These are phyloP conservation scores for Boehmeria nivea DNA, from an alignment of 306 rosid species.

Conservation along the genomic window DNA sequence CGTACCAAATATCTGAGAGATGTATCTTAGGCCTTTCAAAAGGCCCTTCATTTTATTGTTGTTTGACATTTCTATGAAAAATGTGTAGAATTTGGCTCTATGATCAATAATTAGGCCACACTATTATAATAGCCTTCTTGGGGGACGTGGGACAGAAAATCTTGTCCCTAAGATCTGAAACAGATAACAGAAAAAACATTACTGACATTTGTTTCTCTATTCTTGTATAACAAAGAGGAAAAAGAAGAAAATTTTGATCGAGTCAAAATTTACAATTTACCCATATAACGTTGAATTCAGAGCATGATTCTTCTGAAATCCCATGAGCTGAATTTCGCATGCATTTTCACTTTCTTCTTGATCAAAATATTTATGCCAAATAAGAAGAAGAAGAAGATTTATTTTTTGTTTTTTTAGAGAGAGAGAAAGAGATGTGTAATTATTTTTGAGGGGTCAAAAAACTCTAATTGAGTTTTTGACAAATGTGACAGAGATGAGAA, in stretches of 20 bases:
- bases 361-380: too few species aligned
- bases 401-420: too few species aligned
- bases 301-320: slow-evolving; percentile 15
- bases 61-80: slow-evolving; percentile 38
- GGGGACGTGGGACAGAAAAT: slow-evolving; percentile 1
- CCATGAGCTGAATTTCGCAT: slow-evolving; percentile 11
- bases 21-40: slow-evolving; percentile 78
- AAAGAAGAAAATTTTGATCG: not conserved
- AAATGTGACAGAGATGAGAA: slow-evolving; percentile 28
- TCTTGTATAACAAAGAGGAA: too few species aligned
- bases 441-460: too few species aligned
- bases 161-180: slow-evolving; percentile 11
- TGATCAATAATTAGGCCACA: not conserved
- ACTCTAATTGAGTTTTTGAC: too few species aligned
- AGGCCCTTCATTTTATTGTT: slow-evolving; percentile 85
- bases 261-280: not conserved
- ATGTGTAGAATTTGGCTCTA: not conserved
- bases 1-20: slow-evolving; percentile 89
- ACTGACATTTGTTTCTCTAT: not conserved
- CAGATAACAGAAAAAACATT: not conserved
- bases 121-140: slow-evolving; percentile 6
- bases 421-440: slow-evolving; percentile 6
- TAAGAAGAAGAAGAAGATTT: not conserved
- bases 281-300: slow-evolving; percentile 21
- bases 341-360: slow-evolving; percentile 11